These are phyloP conservation scores for Phaseolus lunatus DNA, from an alignment of 306 rosid genomes.

Conservation along the genomic window DNA sequence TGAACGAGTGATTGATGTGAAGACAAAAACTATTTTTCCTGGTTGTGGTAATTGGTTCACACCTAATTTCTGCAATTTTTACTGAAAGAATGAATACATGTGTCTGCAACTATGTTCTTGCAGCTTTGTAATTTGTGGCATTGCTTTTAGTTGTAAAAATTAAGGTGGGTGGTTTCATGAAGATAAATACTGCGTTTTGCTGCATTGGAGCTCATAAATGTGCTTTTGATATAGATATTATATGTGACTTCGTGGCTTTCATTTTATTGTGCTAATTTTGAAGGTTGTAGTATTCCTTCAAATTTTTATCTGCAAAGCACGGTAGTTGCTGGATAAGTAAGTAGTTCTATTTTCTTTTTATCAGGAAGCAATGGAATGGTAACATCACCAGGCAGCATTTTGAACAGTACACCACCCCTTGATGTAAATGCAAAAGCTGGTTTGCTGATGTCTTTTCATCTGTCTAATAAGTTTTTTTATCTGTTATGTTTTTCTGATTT, in stretches of 20 bases:
- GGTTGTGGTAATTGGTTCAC: slow-evolving; percentile 7
- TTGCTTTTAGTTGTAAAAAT: slow-evolving; percentile 3
- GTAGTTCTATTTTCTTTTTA: slow-evolving; percentile 27
- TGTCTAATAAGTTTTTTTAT: not conserved
- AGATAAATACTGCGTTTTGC: slow-evolving; percentile 6
- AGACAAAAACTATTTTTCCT: slow-evolving; percentile 7
- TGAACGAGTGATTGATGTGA: not conserved
- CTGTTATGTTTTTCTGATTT: slow-evolving; percentile 24
- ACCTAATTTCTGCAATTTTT: slow-evolving; percentile 10
- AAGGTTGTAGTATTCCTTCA: not conserved
- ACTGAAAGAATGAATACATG: slow-evolving; percentile 3
- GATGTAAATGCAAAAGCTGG: slow-evolving; percentile 51
- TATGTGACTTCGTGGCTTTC: slow-evolving; percentile 3
- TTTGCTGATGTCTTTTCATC: slow-evolving; percentile 32
- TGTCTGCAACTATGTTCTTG: slow-evolving; percentile 2
- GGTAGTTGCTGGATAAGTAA: slow-evolving; percentile 10
- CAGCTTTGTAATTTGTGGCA: not conserved
- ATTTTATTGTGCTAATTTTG: slow-evolving; percentile 14
- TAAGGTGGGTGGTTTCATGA: slow-evolving; percentile 12
- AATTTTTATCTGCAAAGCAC: slow-evolving; percentile 18
- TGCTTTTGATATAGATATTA: slow-evolving; percentile 3
- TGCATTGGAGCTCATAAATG: slow-evolving; percentile 18
- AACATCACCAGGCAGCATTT: slow-evolving; percentile 48
- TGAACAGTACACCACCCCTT: slow-evolving; percentile 43
- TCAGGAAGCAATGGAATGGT: slow-evolving; percentile 52